Percentiles rank a stretch among this genome's conserved stretches.
Conservation (phyloP, 208 protist genomes). For the Crithidia mellificae region DNA sequence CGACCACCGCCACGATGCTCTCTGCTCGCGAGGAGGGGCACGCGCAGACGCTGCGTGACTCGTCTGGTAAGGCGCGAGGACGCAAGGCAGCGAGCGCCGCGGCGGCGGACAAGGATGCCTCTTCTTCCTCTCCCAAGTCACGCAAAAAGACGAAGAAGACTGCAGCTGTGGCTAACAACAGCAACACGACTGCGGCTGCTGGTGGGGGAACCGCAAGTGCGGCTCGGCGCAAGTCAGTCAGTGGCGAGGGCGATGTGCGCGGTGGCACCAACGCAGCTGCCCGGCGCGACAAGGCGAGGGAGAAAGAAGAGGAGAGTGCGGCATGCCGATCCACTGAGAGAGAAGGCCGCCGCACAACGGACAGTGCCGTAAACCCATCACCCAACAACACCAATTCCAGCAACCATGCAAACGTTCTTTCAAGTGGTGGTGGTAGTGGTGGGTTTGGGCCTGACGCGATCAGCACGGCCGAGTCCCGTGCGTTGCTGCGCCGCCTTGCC, state of each 20-base stretch:
- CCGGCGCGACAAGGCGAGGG: not conserved
- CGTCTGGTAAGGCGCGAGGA: too few relatives aligned
- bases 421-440: not conserved
- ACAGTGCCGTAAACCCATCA: not conserved
- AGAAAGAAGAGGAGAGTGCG: not conserved
- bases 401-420: not conserved
- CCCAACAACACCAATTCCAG: not conserved
- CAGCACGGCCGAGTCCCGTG: constrained; percentile 15
- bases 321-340: not conserved
- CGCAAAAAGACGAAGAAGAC: not conserved
- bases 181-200: too few relatives aligned
- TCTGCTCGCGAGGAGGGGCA: too few relatives aligned
- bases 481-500: constrained; percentile 31
- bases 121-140: not conserved
- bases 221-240: not conserved
- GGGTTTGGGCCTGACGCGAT: not conserved
- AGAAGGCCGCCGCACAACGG: not conserved
- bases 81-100: too few relatives aligned
- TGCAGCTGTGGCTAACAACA: not conserved
- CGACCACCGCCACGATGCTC: too few relatives aligned
- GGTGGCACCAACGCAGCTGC: too few relatives aligned
- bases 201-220: too few relatives aligned
- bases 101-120: too few relatives aligned
- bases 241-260: not conserved
- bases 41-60: too few relatives aligned